phyloP scores from a whole-genome alignment of 1,139 yeast species.

The Yamadazyma jaroonii region DNA sequence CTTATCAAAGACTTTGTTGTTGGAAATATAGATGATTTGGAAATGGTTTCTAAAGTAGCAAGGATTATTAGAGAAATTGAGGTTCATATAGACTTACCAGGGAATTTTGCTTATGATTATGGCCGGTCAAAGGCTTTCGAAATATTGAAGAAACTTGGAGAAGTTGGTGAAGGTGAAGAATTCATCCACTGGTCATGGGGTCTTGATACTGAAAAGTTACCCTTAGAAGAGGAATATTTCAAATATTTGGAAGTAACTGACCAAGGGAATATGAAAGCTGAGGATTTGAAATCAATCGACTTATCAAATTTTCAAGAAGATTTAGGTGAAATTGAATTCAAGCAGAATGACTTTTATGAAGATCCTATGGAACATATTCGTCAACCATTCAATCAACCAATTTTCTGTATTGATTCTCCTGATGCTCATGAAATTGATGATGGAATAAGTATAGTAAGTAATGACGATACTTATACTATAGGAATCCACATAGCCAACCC shows the following conservation, averaged over 20 bases:
- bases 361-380: constrained; percentile 38
- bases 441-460: constrained; percentile 40
- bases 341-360: constrained; percentile 23
- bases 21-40: constrained; percentile 46
- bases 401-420: constrained; percentile 82
- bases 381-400: constrained; percentile 43
- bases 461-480: constrained; percentile 37
- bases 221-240: constrained; percentile 1
- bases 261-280: neutral
- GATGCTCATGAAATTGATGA: constrained; percentile 92
- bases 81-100: constrained; percentile 11
- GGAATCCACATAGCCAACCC: constrained; percentile 90
- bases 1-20: constrained; percentile 49
- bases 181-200: constrained; percentile 39
- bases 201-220: constrained; percentile 27
- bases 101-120: constrained; percentile 40
- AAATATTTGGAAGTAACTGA: constrained; percentile 2
- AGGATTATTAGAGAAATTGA: constrained; percentile 35
- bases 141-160: constrained; percentile 24
- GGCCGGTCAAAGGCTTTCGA: constrained; percentile 50
- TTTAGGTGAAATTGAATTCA: neutral
- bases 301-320: neutral
- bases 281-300: neutral
- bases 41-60: constrained; percentile 32
- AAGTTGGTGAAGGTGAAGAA: constrained; percentile 40